These are phyloP conservation scores for Talaromyces sp. DNA, from an alignment of 2,329 filamentous ascomycete genomes.

Conservation along the genomic window DNA sequence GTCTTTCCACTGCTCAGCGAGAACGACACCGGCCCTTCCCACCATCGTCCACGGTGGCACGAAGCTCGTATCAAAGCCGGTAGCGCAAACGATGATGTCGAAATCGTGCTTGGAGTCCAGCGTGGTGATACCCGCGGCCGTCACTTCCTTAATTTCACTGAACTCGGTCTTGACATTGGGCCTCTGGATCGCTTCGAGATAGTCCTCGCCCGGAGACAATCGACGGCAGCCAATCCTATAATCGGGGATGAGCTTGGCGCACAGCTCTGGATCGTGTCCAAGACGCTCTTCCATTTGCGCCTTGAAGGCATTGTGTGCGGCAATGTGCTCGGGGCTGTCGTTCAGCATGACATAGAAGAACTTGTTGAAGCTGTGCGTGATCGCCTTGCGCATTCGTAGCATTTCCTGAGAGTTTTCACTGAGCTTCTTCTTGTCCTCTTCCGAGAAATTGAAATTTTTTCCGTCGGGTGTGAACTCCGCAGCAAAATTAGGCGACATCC, in stretches of 20 bases:
- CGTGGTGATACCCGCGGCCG: constrained; percentile 31
- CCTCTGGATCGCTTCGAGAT: constrained; percentile 59
- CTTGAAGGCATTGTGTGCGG: too few relatives aligned
- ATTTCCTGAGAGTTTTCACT: too few relatives aligned
- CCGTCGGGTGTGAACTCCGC: too few relatives aligned
- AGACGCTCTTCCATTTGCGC: too few relatives aligned
- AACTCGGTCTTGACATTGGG: constrained; percentile 60
- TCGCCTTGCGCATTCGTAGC: too few relatives aligned
- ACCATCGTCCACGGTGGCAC: constrained; percentile 45
- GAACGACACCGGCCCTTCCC: constrained; percentile 36
- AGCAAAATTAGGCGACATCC: neutral
- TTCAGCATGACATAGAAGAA: too few relatives aligned
- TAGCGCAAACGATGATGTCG: constrained; percentile 35
- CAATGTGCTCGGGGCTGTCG: neutral
- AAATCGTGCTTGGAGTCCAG: constrained; percentile 19
- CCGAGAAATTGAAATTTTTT: too few relatives aligned
- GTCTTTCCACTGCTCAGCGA: constrained; percentile 45
- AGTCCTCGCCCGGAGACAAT: constrained; percentile 40
- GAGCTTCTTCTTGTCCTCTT: too few relatives aligned
- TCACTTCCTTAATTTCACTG: constrained; percentile 50
- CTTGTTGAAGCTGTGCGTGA: too few relatives aligned
- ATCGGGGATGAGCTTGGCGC: too few relatives aligned
- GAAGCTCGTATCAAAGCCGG: constrained; percentile 39
- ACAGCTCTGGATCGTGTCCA: too few relatives aligned
- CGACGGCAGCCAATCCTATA: too few relatives aligned